These are phyloP conservation scores for Fennellomyces sp. DNA, from an alignment of 371 early-diverging fungal species.

Conservation along the genomic window DNA sequence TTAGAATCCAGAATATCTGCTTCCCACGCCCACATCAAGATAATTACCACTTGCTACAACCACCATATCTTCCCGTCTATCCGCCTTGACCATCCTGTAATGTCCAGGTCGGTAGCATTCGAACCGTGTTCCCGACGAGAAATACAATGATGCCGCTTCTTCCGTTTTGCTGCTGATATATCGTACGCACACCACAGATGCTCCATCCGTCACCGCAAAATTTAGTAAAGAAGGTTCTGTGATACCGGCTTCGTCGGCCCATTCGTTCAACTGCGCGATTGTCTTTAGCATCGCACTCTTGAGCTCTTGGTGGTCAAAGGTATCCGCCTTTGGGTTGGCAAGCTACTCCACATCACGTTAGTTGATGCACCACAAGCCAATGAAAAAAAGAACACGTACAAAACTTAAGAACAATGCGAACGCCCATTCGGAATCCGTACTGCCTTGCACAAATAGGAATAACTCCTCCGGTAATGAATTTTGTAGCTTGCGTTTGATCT, in stretches of 20 bases:
- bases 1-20: not conserved
- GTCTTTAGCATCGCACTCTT: conserved; percentile 78
- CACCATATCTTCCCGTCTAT: conserved; percentile 82
- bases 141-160: conserved; percentile 82
- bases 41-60: conserved; percentile 75
- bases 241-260: conserved; percentile 67
- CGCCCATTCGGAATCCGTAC: conserved; percentile 87
- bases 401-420: conserved; percentile 87
- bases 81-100: conserved; percentile 82
- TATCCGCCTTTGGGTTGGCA: conserved; percentile 48
- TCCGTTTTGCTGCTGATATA: conserved; percentile 69
- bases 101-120: conserved; percentile 65
- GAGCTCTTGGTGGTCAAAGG: conserved; percentile 61
- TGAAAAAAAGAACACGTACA: conserved; percentile 26
- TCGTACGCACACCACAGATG: conserved; percentile 78
- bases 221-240: conserved; percentile 73
- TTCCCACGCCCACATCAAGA: not conserved
- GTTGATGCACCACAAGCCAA: too few species aligned
- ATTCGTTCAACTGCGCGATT: conserved; percentile 70
- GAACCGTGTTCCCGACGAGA: conserved; percentile 74
- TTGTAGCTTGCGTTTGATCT: conserved; percentile 77
- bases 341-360: conserved; percentile 46
- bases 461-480: conserved; percentile 70
- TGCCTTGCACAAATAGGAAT: conserved; percentile 76
- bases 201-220: conserved; percentile 90